Evolutionary conservation across 352 stramenopile genomes (phyloP).

Genomic region (Aphanomyces stellatus): DNA sequence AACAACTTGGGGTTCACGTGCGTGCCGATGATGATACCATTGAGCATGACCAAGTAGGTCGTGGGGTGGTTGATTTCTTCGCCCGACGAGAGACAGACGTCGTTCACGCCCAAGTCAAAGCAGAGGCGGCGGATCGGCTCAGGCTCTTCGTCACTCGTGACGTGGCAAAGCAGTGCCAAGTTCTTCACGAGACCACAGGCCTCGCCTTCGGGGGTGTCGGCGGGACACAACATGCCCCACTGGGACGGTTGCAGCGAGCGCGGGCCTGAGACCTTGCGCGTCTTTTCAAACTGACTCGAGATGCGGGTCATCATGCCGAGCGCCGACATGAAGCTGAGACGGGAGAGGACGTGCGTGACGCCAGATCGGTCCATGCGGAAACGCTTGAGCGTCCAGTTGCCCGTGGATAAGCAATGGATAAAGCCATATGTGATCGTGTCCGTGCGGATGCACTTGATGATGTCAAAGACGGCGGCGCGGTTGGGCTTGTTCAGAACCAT

Average conservation of each 20-base stretch:
- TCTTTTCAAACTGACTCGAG: constrained; percentile 99
- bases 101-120: constrained; percentile 95
- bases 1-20: constrained; percentile 89
- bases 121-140: constrained; percentile 92
- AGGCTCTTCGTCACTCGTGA: constrained; percentile 89
- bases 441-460: constrained; percentile 95
- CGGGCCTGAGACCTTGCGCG: constrained; percentile 96
- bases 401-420: constrained; percentile 76
- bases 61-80: constrained; percentile 94
- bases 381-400: constrained; percentile 99
- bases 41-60: constrained; percentile 97
- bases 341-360: constrained; percentile 95
- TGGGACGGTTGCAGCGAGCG: constrained; percentile 97
- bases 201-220: constrained; percentile 99
- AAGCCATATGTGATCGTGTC: constrained; percentile 97
- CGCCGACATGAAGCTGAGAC: constrained; percentile 97
- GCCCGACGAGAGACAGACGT: constrained; percentile 91
- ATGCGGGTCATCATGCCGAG: constrained; percentile 99
- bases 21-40: constrained; percentile 97
- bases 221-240: constrained; percentile 99
- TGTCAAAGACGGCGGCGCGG: constrained; percentile 96
- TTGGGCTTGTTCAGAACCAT: constrained; percentile 98
- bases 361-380: constrained; percentile 99
- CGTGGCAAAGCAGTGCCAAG: constrained; percentile 96
- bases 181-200: constrained; percentile 99